A percentile compares a stretch with the other conserved stretches of the same genome.
These are phyloP conservation scores for Trichosporon coremiiforme DNA, from an alignment of 1,284 basidiomycete species.

Conservation along the genomic window DNA sequence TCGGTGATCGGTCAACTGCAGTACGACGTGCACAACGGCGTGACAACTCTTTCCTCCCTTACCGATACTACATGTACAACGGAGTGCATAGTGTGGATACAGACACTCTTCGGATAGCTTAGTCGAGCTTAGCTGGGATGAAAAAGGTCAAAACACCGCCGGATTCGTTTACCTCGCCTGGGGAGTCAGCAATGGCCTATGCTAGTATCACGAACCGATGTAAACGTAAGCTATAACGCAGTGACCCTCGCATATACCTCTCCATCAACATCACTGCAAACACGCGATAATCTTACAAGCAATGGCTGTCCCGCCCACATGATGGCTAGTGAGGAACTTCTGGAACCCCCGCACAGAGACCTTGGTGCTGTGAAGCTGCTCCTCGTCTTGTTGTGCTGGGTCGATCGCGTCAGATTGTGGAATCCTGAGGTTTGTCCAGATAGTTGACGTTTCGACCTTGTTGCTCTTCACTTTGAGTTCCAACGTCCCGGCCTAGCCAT, in stretches of 20 bases:
- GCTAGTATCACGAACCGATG: conserved; percentile 60
- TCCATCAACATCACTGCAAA: conserved; percentile 15
- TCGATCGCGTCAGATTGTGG: conserved; percentile 54
- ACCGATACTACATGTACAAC: too few relatives aligned
- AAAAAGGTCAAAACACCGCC: conserved; percentile 88
- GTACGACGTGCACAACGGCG: too few relatives aligned
- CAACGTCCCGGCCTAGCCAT: conserved; percentile 47
- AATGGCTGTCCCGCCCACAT: conserved; percentile 81
- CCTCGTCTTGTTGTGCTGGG: not conserved
- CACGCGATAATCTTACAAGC: conserved; percentile 64
- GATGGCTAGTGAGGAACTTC: conserved; percentile 79
- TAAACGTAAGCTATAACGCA: conserved; percentile 89
- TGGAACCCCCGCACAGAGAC: conserved; percentile 74
- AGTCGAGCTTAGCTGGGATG: conserved; percentile 62
- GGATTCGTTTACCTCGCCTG: conserved; percentile 70
- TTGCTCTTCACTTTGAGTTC: conserved; percentile 70
- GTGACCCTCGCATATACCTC: conserved; percentile 78
- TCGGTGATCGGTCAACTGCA: too few relatives aligned
- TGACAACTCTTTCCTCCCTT: too few relatives aligned
- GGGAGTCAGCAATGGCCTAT: not conserved
- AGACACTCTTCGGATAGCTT: not conserved
- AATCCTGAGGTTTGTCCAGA: conserved; percentile 73
- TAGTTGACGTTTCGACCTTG: conserved; percentile 72
- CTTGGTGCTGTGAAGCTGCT: conserved; percentile 59
- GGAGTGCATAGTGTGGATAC: not conserved